Evolutionary conservation across 2,329 filamentous ascomycete genomes (phyloP).

Genomic region (Penicillium sp.): DNA sequence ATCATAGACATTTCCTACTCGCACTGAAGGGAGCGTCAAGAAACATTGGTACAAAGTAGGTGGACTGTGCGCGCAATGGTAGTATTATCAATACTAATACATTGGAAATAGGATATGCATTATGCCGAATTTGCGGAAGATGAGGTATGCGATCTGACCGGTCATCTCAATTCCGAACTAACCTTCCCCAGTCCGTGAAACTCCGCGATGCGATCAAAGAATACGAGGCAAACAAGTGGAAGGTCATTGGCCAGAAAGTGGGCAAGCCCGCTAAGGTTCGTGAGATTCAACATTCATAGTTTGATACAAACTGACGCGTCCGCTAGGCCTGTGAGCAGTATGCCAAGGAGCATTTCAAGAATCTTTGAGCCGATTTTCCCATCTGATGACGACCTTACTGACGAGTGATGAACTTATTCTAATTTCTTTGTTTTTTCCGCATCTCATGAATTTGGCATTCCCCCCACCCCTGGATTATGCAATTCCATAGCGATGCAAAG

Average conservation of each 20-base stretch:
- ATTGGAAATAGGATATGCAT: conserved; percentile 78
- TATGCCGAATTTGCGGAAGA: conserved; percentile 98
- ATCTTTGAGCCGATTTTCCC: conserved; percentile 28
- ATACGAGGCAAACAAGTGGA: conserved; percentile 99
- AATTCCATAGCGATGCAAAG: conserved; percentile 28
- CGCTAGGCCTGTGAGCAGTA: conserved; percentile 83
- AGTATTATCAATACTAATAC: not conserved
- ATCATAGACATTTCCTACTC: conserved; percentile 76
- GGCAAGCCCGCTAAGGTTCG: conserved; percentile 91
- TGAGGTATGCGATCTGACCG: conserved; percentile 60
- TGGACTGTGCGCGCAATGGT: not conserved
- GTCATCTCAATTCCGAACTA: conserved; percentile 2
- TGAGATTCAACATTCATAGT: not conserved
- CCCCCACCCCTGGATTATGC: conserved; percentile 18
- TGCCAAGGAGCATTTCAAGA: conserved; percentile 86
- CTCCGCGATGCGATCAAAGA: conserved; percentile 95
- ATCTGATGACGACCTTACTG: conserved; percentile 21
- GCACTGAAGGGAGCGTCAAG: conserved; percentile 97
- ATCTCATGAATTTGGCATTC: conserved; percentile 26
- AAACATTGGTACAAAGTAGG: conserved; percentile 98
- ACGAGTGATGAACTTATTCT: conserved; percentile 33
- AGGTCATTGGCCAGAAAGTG: conserved; percentile 92
- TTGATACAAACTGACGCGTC: not conserved
- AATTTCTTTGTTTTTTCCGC: conserved; percentile 17
- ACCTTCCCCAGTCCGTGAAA: conserved; percentile 38